These are phyloP conservation scores for Carex sylvatica DNA, from an alignment of 202 grass and related monocot species.

Conservation along the genomic window DNA sequence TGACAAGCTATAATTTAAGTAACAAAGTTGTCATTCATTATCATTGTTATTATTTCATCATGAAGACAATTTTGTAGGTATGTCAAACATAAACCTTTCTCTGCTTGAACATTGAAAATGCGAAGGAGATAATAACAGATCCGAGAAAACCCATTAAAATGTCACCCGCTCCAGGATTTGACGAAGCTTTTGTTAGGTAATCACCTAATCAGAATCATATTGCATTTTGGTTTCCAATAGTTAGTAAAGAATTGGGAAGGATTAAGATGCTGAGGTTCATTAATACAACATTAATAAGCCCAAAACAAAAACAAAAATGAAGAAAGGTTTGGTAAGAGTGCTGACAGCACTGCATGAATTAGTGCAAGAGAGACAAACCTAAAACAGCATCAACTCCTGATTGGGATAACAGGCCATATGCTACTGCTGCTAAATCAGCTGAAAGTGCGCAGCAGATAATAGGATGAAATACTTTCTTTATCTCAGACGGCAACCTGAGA, in stretches of 20 bases:
- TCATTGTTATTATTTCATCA: not conserved
- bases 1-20: constrained; percentile 65
- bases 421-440: constrained; percentile 64
- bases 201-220: constrained; percentile 45
- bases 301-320: not conserved
- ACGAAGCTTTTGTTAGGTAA: constrained; percentile 75
- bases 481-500: constrained; percentile 62
- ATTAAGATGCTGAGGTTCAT: not conserved
- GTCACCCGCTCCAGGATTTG: constrained; percentile 90
- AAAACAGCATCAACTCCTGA: constrained; percentile 63
- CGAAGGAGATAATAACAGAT: constrained; percentile 90
- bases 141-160: constrained; percentile 95
- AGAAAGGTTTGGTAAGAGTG: not conserved
- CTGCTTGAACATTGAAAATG: constrained; percentile 97
- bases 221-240: not conserved
- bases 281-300: not conserved
- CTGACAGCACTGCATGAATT: not conserved
- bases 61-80: not conserved
- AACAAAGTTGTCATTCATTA: not conserved
- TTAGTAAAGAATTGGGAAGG: not conserved
- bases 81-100: constrained; percentile 49
- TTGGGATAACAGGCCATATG: constrained; percentile 52
- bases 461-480: constrained; percentile 76
- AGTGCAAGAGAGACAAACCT: constrained; percentile 43
- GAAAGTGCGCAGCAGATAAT: constrained; percentile 78